Evolutionary conservation across 306 rosid genomes (phyloP).

Genomic region (Prunus padus): DNA sequence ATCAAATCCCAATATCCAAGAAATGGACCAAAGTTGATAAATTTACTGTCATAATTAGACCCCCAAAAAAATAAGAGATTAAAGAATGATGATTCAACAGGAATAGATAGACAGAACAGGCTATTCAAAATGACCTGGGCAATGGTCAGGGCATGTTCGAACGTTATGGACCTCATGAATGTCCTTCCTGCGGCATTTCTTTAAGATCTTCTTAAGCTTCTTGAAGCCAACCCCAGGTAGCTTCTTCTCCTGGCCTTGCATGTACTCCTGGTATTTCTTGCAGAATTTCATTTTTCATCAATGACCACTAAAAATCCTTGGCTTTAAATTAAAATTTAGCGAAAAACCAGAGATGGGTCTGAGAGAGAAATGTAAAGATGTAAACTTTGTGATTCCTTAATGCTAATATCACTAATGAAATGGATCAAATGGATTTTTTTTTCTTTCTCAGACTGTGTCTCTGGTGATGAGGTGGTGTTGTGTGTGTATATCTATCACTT

Average conservation of each 20-base stretch:
- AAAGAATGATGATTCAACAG: not conserved
- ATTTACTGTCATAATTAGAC: not conserved
- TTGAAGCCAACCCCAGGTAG: conserved; percentile 83
- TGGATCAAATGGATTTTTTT: too few species aligned
- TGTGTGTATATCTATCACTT: not conserved
- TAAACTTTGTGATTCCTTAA: too few species aligned
- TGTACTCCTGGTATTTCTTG: conserved; percentile 79
- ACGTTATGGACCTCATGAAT: conserved; percentile 19
- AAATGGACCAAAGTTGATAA: not conserved
- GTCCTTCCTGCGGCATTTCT: conserved; percentile 55
- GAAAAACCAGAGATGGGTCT: not conserved
- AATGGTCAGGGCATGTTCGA: conserved; percentile 60
- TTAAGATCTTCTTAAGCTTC: conserved; percentile 84
- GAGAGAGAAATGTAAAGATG: not conserved
- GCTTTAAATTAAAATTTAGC: not conserved
- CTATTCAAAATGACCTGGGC: conserved; percentile 50
- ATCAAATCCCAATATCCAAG: not conserved
- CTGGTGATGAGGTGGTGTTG: not conserved
- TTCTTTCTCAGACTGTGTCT: too few species aligned
- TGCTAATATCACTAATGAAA: too few species aligned
- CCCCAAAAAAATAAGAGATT: not conserved
- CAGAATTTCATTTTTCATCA: conserved; percentile 77
- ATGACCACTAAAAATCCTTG: not conserved
- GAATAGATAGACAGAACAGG: not conserved
- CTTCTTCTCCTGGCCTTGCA: conserved; percentile 70